Evolutionary conservation across 768 basidiomycete species (phyloP).

Genomic region (Xerocomus potaroensis): DNA sequence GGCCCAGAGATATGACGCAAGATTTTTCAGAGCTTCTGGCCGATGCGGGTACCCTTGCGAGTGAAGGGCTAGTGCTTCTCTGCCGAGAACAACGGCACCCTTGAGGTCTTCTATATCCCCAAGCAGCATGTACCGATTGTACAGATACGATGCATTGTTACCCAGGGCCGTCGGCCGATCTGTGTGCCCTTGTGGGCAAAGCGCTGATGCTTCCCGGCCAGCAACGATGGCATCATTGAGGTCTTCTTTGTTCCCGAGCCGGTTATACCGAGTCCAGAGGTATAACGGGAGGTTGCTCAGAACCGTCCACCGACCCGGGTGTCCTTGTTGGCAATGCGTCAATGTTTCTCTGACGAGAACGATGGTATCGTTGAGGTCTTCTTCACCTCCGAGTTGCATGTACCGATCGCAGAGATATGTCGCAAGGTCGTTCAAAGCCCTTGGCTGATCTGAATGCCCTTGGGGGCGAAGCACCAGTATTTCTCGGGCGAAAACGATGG

Average conservation of each 20-base stretch:
- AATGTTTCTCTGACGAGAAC: neutral
- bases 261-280: conserved; percentile 5
- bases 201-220: neutral
- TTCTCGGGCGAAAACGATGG: neutral
- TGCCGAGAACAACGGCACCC: neutral
- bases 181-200: neutral
- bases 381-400: neutral
- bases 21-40: too few species aligned
- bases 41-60: too few species aligned
- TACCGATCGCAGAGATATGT: neutral
- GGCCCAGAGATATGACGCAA: too few species aligned
- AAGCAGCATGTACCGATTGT: neutral
- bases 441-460: neutral
- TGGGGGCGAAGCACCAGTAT: neutral
- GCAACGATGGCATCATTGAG: conserved; percentile 7
- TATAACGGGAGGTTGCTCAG: neutral
- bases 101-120: neutral
- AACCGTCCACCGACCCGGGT: neutral
- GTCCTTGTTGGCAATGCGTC: neutral
- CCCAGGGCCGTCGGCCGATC: neutral
- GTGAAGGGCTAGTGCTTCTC: too few species aligned
- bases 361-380: neutral
- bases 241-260: neutral
- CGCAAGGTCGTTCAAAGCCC: neutral
- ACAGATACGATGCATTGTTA: neutral